Base-by-base conservation (phyloP, 768 basidiomycete species). In the Termitomyces sp. region DNA sequence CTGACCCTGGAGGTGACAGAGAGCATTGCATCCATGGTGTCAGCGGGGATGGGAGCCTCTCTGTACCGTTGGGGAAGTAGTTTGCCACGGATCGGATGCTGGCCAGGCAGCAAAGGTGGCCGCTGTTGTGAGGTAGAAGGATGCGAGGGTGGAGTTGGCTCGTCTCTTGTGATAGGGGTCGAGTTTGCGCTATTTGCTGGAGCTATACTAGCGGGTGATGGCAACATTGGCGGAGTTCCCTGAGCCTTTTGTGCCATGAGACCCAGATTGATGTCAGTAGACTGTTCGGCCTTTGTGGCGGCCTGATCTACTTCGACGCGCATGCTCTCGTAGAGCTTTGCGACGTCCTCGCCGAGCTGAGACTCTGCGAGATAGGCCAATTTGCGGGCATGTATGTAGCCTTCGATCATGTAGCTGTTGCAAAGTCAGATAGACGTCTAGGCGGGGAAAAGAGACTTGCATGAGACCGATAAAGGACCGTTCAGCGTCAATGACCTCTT, bases 381-480 rank as follows among this genome's bases (percentile, higher is more conserved):
- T 63, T 74, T 73, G 48, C 76, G 67, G 41, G 68, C 72, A 56
- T 83, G 78, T 62, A 92, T 87, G 70, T 83, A 91, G 5, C 79
- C 86, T 70, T 92, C 86, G 69, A 91, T 83, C 88, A 92, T 86
- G 69, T 71, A 86, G 66, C 90, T 92, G 75, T 63, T 28, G 63
- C 56, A 61, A 58, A 63, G 66, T 68, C 66, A 74, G 72, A 4
- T 68, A 57, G 67, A 46, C 66, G 66, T 63, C 60, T 52, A 59
- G 41, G 52, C 40, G 55, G 55, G 59, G 47, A 26, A 58, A 1
- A 60, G 14, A 62, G 60, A 66, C 89, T 79, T 82, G 90, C 90
- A 92, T 88, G 72, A 92, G 79, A 60, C 90, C 90, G 64, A 88
- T 70, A 55, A 92, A 86, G 41, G 88, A 87, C 68, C 77, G 77